phyloP scores from a whole-genome alignment of 2,329 filamentous ascomycete genomes.

The Apiospora pterosperma region DNA sequence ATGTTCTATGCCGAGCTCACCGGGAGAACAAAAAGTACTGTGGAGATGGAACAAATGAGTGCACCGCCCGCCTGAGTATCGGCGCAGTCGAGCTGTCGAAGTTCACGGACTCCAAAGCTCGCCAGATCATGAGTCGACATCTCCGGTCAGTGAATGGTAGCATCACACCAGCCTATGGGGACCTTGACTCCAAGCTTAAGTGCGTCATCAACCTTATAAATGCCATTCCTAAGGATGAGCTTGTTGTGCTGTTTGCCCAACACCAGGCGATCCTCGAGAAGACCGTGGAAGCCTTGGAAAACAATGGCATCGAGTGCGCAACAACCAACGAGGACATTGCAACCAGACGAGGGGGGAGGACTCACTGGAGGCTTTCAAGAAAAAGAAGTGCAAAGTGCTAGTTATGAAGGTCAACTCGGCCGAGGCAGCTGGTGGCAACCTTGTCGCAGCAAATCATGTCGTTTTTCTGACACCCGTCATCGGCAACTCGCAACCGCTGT shows the following conservation, averaged over 20 bases:
- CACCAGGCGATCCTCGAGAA: slow-evolving; percentile 24
- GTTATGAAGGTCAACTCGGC: slow-evolving; percentile 35
- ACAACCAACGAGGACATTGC: neutral
- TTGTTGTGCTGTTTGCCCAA: slow-evolving; percentile 36
- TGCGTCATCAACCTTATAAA: slow-evolving; percentile 16
- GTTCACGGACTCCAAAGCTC: neutral
- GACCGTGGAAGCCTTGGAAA: slow-evolving; percentile 17
- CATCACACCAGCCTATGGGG: neutral
- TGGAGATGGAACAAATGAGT: slow-evolving; percentile 11
- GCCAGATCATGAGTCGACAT: neutral
- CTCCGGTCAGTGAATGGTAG: neutral
- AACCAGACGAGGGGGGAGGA: neutral
- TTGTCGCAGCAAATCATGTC: slow-evolving; percentile 39
- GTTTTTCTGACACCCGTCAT: slow-evolving; percentile 35
- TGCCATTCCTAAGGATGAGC: slow-evolving; percentile 13
- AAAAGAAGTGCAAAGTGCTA: slow-evolving; percentile 23
- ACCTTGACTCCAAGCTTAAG: slow-evolving; percentile 16
- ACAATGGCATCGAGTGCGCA: slow-evolving; percentile 12
- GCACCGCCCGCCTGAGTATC: neutral
- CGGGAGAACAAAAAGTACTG: slow-evolving; percentile 9
- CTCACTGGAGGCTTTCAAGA: slow-evolving; percentile 25
- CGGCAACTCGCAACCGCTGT: slow-evolving; percentile 27
- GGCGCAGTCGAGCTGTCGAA: neutral
- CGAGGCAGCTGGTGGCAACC: slow-evolving; percentile 38
- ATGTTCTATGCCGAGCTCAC: slow-evolving; percentile 21